These are phyloP conservation scores for Penicillium paxilli DNA, from an alignment of 495 filamentous ascomycete genomes.

Conservation along the genomic window DNA sequence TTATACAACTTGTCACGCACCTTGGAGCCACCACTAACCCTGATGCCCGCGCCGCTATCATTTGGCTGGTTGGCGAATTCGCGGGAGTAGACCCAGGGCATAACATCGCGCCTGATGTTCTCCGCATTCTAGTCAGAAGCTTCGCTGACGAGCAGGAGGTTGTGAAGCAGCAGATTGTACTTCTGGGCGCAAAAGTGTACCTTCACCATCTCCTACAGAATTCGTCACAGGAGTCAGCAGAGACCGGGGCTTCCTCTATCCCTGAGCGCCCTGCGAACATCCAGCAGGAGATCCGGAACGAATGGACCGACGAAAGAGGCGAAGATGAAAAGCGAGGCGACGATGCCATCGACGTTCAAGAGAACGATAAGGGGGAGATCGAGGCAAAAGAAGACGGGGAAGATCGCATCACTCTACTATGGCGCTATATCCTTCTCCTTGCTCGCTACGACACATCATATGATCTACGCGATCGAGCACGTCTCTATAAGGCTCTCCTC, in stretches of 20 bases:
- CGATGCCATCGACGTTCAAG: slow-evolving; percentile 27
- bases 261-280: slow-evolving; percentile 8
- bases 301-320: slow-evolving; percentile 41
- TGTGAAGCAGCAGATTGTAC: slow-evolving; percentile 86
- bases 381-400: slow-evolving; percentile 44
- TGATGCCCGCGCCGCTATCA: slow-evolving; percentile 85
- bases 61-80: slow-evolving; percentile 97
- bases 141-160: slow-evolving; percentile 82
- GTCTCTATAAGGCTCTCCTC: slow-evolving; percentile 83
- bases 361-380: slow-evolving; percentile 17
- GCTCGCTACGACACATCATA: slow-evolving; percentile 92
- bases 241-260: background rate
- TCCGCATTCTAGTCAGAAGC: slow-evolving; percentile 82
- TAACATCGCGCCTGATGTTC: slow-evolving; percentile 89
- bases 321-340: slow-evolving; percentile 29
- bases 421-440: slow-evolving; percentile 80
- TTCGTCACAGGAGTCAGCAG: slow-evolving; percentile 33
- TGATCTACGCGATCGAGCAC: slow-evolving; percentile 86
- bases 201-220: slow-evolving; percentile 74
- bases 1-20: slow-evolving; percentile 88
- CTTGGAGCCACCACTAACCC: slow-evolving; percentile 82
- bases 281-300: slow-evolving; percentile 31
- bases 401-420: slow-evolving; percentile 71
- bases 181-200: slow-evolving; percentile 93
- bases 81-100: slow-evolving; percentile 73